phyloP scores from a whole-genome alignment of 257 asterid species.

The Ocimum tenuiflorum region DNA sequence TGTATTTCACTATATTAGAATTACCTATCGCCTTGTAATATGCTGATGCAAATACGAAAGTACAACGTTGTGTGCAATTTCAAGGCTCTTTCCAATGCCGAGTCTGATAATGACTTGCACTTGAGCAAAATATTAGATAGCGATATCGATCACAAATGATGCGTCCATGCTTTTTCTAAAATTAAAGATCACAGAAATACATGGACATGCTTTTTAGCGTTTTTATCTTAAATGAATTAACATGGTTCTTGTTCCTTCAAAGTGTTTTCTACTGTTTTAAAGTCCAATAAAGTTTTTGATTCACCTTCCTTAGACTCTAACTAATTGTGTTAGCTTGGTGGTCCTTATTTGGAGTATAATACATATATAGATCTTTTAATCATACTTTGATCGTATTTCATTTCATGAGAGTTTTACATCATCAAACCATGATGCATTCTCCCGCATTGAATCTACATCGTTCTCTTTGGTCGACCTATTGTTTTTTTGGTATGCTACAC shows the following conservation, averaged over 20 bases:
- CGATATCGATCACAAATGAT: neutral
- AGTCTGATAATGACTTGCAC: neutral
- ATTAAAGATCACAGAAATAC: neutral
- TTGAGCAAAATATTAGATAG: neutral
- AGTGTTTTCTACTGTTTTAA: neutral
- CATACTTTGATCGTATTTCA: neutral
- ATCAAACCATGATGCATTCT: neutral
- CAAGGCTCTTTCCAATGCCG: neutral
- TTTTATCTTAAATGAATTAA: neutral
- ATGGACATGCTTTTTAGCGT: neutral
- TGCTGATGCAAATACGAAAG: neutral
- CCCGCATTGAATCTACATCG: neutral
- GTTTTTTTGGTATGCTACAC: neutral
- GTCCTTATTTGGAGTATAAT: neutral
- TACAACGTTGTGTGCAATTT: neutral
- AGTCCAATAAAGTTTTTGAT: slow-evolving; percentile 8
- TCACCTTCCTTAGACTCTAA: neutral
- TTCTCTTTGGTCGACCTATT: neutral
- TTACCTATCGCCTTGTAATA: neutral
- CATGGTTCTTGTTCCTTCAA: neutral
- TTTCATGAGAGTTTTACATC: neutral
- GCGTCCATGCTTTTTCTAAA: neutral
- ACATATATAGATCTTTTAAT: neutral
- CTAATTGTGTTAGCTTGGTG: neutral
- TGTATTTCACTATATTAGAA: neutral